Evolutionary conservation across 2,329 filamentous ascomycete genomes (phyloP), one percentile per base, ranked within the genome.

Genomic region (Basipetospora sp.): DNA sequence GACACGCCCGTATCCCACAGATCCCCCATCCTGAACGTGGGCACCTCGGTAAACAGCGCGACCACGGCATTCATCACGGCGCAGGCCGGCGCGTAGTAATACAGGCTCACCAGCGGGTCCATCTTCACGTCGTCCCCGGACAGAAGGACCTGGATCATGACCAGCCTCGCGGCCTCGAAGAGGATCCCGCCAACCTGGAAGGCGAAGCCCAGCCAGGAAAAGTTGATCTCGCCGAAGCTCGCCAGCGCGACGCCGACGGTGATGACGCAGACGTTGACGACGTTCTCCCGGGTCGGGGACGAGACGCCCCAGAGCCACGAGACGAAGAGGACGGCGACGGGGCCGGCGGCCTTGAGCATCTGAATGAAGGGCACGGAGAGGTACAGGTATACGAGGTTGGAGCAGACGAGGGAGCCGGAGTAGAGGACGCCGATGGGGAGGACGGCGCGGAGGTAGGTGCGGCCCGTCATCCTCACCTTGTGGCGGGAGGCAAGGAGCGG

Each of bases 61-160:
- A 84, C 74, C 27, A 79, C 48, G 40, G 79, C 64, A 60, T 92
- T 92, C 76, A 86, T 85, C 49, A 78, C 58, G 34, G 82, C 80
- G 58, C 84, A 92, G 34, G 85, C 77, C 4, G 84, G 84, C 1
- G 84, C 85, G 53, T 84, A 92, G 65, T 92, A 92, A 68, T 92
- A 92, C 16, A 92, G 70, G 22, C 81, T 84, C 43, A 90, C 83
- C 26, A 93, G 69, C 26, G 84, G 83, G 52, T 90, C 82, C 84
- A 92, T 90, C 65, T 83, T 84, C 62, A 81, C 56, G 31, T 85
- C 81, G 36, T 80, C 70, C 25, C 70, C 77, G 52, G 76, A 82
- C 36, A 93, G 72, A 48, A 93, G 67, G 42, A 80, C 75, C 61
- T 92, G 80, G 41, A 90, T 82, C 80, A 92, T 84, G 59, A 86